These are phyloP conservation scores for Phytomonas francai DNA, from an alignment of 208 protist genomes.

Conservation along the genomic window DNA sequence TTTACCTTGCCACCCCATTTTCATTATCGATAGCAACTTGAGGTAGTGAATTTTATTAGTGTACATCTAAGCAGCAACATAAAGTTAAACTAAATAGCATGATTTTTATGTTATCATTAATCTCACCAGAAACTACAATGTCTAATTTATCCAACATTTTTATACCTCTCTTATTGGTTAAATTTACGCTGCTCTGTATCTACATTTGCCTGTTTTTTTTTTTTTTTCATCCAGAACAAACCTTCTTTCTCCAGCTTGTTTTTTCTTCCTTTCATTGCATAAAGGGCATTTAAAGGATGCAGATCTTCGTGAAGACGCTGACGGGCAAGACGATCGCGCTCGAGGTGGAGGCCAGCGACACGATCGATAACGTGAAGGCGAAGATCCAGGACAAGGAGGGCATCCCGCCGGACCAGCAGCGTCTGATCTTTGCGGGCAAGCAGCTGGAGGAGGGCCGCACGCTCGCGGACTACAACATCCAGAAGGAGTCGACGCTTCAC, in stretches of 20 bases:
- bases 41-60: not conserved
- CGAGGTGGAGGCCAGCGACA: constrained; percentile 95
- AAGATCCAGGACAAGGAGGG: constrained; percentile 99
- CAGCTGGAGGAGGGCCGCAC: constrained; percentile 98
- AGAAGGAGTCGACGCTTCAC: constrained; percentile 99
- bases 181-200: not conserved
- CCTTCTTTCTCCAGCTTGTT: constrained; percentile 1
- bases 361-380: constrained; percentile 96
- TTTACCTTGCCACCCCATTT: not conserved
- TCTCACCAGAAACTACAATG: not conserved
- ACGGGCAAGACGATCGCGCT: constrained; percentile 98
- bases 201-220: not conserved
- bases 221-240: not conserved
- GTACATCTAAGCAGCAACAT: not conserved
- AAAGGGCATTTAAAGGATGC: constrained; percentile 50
- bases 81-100: not conserved
- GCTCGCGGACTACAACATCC: constrained; percentile 98
- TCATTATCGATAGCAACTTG: not conserved
- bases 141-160: not conserved
- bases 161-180: not conserved
- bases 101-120: not conserved
- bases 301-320: constrained; percentile 96
- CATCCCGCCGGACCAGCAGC: constrained; percentile 92
- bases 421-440: constrained; percentile 94
- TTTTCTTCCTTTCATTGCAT: constrained; percentile 9